phyloP scores from a whole-genome alignment of 2,329 filamentous ascomycete species.

The Botrytis fabae region DNA sequence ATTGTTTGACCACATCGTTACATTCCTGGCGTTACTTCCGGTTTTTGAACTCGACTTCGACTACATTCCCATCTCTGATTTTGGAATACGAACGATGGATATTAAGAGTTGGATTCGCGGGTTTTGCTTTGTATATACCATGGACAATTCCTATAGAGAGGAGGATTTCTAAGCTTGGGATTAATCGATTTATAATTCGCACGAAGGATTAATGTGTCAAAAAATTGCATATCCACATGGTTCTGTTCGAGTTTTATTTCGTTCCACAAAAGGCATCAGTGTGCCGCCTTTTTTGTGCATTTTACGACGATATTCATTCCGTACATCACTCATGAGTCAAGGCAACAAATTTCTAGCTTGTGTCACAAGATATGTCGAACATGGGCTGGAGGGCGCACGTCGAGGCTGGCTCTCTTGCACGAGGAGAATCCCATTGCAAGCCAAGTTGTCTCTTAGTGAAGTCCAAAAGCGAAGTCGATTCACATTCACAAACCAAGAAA shows the following conservation, averaged over 20 bases:
- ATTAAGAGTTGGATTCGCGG: constrained; percentile 8
- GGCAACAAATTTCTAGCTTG: neutral
- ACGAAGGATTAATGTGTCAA: neutral
- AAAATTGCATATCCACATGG: neutral
- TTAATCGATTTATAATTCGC: constrained; percentile 17
- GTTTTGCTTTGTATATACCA: constrained; percentile 36
- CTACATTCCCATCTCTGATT: constrained; percentile 15
- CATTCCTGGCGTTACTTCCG: constrained; percentile 20
- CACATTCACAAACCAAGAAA: neutral
- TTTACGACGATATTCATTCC: neutral
- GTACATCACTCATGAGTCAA: neutral
- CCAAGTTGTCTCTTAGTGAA: neutral
- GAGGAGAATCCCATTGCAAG: neutral
- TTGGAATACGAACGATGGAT: constrained; percentile 28
- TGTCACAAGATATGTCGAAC: neutral
- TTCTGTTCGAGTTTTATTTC: neutral
- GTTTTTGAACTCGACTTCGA: constrained; percentile 11
- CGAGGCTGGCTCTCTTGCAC: neutral
- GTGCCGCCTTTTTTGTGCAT: neutral
- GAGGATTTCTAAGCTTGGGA: constrained; percentile 9
- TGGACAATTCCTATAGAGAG: constrained; percentile 31
- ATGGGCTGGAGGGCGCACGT: neutral
- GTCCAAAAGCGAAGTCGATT: neutral
- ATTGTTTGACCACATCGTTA: constrained; percentile 19
- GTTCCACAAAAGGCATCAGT: neutral